Evolutionary conservation across 345 rosid species (phyloP), one percentile per base, ranked within the genome.

Genomic region (Erucastrum elatum): DNA sequence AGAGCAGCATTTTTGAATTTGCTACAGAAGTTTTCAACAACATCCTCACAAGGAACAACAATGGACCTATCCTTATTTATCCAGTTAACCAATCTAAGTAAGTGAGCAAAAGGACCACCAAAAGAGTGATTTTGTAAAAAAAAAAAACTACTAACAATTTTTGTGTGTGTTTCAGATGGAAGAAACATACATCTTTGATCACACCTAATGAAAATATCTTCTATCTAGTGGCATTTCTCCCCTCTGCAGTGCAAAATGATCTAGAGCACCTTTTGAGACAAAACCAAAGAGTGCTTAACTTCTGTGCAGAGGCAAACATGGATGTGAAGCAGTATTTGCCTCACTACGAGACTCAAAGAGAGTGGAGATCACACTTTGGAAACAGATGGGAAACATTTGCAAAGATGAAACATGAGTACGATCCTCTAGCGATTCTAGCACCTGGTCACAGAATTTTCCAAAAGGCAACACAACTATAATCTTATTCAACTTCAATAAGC

Each of bases 61-160:
- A 93, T 33, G 98, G 99, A 49, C 99, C 96, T 71, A 87, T 93
- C 72, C 94, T 93, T 74, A 87, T 96, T 25, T 93, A 93, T 82
- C 94, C 99, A 9, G 84, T 90, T 78, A 89, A 90, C 70, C 85
- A 91, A 73, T 88, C 95, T 58, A 96, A 82, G 99, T 93, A 91
- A 75, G 79, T 70, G 61, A 55, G n/a, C 9, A 59, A 9, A 60
- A 70, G 21, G 21, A 21, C 21, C 21, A 21, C 21, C 21, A 21
- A 21, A 21, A 21, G 21, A 21, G 21, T 21, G 21, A 21, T 21
- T 21, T 21, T 21, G 21, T 21, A 0, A 21, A 21, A 21, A 44
- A 26, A 25, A 2, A 44, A 26, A 12, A 31, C 5, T 10, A 10
- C 51, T 71, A 71, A 59, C 74, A 66, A 29, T 37, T 39, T 6